Evolutionary conservation across 805 yeast genomes (phyloP).

Genomic region (Candida nitratophila): DNA sequence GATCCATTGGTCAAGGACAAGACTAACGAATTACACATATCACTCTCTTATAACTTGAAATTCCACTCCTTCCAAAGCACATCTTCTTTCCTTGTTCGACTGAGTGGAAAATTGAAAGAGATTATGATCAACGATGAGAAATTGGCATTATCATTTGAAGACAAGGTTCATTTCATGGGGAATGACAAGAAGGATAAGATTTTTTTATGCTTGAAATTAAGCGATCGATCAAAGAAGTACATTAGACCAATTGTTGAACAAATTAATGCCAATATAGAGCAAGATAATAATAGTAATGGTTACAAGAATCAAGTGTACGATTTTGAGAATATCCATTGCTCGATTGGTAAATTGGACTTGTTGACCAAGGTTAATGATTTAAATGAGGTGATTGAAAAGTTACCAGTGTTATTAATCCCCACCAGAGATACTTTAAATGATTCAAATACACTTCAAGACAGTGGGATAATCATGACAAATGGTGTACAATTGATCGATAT

Average conservation of each 20-base stretch:
- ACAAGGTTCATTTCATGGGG: neutral
- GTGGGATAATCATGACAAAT: no score
- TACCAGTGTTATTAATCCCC: no score
- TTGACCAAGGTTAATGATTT: neutral
- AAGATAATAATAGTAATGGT: neutral
- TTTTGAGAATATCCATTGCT: neutral
- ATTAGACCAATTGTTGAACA: neutral
- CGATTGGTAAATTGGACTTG: neutral
- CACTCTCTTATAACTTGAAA: conserved; percentile 8
- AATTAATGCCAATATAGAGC: neutral
- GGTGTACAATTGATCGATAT: no score
- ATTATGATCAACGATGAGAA: neutral
- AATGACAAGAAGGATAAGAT: neutral
- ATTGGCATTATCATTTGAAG: neutral
- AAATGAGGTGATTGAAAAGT: no score
- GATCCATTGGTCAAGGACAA: neutral
- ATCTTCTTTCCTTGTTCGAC: neutral
- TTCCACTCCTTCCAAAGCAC: neutral
- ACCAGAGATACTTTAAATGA: no score
- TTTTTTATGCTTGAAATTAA: neutral
- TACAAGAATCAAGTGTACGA: neutral
- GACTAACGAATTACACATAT: conserved; percentile 10
- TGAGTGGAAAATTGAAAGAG: neutral
- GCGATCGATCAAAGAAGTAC: neutral
- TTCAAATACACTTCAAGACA: no score